Evolutionary conservation across 331 rosid genomes (phyloP), one percentile per base, ranked within the genome.

Genomic region (Malus hybrid): DNA sequence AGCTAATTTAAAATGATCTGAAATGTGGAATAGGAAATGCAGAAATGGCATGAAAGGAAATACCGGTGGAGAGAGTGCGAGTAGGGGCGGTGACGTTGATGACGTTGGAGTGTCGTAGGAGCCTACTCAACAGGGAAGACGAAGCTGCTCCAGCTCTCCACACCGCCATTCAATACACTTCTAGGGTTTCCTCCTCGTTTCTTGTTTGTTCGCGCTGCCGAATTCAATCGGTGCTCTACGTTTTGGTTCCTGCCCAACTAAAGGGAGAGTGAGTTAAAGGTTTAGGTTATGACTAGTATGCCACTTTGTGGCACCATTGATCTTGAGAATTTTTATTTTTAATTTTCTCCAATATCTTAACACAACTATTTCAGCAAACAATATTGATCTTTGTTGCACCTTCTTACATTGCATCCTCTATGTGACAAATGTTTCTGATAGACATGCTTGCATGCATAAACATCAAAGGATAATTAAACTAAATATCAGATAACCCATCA

Each of bases 91-190:
- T 5, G 44, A 19, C 2, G 10, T 22, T 29, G 36, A 36, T 27
- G 78, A 31, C 34, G 28, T 20, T 19, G 57, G 52, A 46, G 70
- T 14, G 39, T 16, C 67, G 15, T 69, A 76, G 15, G 63, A 84
- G 62, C 19, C 57, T 67, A 67, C 10, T 81, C 10, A 80, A 44
- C 27, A 81, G 19, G 6, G 76, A 31, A 28, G 81, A 79, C 4
- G 84, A 80, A 56, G 82, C 73, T 6, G 75, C 44, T 52, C 90
- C 89, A 77, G 69, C 79, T 79, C 90, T 86, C 83, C 80, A 77
- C 39, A 85, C 31, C 13, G 90, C 91, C 91, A 89, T 89, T 61
- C 61, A 44, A 67, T 68, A 65, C 32, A 2, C 54, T 10, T 19
- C 19, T 68, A 46, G 29, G 74, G 32, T 70, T 48, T 12, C 36